Percentiles rank a stretch among this genome's conserved stretches.
phyloP scores from a whole-genome alignment of 2,329 filamentous ascomycete genomes.

The Trichoderma afroharzianum region DNA sequence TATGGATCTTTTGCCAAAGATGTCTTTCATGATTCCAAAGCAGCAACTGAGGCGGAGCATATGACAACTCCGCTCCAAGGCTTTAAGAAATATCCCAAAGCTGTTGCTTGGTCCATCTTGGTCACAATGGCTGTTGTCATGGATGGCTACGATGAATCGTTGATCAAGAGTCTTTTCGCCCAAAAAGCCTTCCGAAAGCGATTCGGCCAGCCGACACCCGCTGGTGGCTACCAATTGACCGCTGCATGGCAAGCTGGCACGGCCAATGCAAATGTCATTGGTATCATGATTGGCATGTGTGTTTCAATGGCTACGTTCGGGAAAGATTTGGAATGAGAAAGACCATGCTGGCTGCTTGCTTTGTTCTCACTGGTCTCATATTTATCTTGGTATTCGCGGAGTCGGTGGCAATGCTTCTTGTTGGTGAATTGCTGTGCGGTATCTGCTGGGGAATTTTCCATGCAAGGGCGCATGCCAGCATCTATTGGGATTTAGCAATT shows the following conservation, averaged over 20 bases:
- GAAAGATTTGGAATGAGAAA: constrained; percentile 37
- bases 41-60: background rate
- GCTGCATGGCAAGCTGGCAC: background rate
- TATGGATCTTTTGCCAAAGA: background rate
- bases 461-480: background rate
- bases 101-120: constrained; percentile 35
- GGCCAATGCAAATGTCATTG: background rate
- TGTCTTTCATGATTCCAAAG: background rate
- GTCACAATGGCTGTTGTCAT: constrained; percentile 39
- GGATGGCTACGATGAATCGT: constrained; percentile 39
- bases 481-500: background rate
- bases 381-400: constrained; percentile 34
- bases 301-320: background rate
- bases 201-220: background rate
- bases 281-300: background rate
- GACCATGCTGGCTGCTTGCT: constrained; percentile 36
- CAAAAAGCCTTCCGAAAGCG: constrained; percentile 24
- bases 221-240: background rate
- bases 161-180: constrained; percentile 33
- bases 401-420: background rate
- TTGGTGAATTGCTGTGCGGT: constrained; percentile 37
- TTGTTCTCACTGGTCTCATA: constrained; percentile 38
- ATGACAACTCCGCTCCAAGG: constrained; percentile 16
- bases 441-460: constrained; percentile 36
- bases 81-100: constrained; percentile 31